A percentile compares a stretch with the other conserved stretches of the same genome.
phyloP scores from a whole-genome alignment of 2,329 filamentous ascomycete genomes.

The Trichoderma afroharzianum region DNA sequence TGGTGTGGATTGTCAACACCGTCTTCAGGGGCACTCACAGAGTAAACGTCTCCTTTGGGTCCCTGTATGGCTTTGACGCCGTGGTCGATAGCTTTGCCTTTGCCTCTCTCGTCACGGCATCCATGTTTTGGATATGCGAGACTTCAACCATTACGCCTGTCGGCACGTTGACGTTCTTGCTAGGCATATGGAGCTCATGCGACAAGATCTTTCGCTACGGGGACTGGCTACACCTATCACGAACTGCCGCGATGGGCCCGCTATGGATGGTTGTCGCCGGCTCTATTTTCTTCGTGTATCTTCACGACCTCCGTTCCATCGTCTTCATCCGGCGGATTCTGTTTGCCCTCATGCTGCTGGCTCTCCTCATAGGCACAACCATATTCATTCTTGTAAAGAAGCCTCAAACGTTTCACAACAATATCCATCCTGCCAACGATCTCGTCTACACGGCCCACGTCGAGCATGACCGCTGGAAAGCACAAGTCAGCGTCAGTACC shows the following conservation, averaged over 20 bases:
- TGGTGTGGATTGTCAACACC: constrained; percentile 35
- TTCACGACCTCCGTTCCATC: constrained; percentile 41
- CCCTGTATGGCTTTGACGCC: constrained; percentile 47
- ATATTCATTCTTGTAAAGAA: constrained; percentile 36
- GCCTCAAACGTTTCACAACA: constrained; percentile 25
- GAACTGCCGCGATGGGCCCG: constrained; percentile 34
- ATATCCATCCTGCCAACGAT: constrained; percentile 46
- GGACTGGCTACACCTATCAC: constrained; percentile 44
- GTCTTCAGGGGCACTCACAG: constrained; percentile 26
- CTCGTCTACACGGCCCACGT: constrained; percentile 48
- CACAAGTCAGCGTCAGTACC: constrained; percentile 44
- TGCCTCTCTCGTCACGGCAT: constrained; percentile 42
- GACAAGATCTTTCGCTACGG: constrained; percentile 38
- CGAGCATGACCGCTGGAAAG: constrained; percentile 47
- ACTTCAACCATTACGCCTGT: constrained; percentile 42
- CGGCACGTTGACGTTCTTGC: constrained; percentile 42
- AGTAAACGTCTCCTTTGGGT: constrained; percentile 35
- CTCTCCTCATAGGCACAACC: constrained; percentile 35
- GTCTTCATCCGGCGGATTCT: constrained; percentile 41
- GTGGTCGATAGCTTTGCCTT: constrained; percentile 47
- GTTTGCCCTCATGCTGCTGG: constrained; percentile 37
- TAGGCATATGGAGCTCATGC: constrained; percentile 37
- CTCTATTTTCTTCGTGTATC: constrained; percentile 42
- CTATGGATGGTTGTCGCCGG: constrained; percentile 40
- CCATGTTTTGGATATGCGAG: constrained; percentile 46